Evolutionary conservation across 1,284 basidiomycete genomes (phyloP).

Genomic region (Anthracocystis panici-leucophaei): DNA sequence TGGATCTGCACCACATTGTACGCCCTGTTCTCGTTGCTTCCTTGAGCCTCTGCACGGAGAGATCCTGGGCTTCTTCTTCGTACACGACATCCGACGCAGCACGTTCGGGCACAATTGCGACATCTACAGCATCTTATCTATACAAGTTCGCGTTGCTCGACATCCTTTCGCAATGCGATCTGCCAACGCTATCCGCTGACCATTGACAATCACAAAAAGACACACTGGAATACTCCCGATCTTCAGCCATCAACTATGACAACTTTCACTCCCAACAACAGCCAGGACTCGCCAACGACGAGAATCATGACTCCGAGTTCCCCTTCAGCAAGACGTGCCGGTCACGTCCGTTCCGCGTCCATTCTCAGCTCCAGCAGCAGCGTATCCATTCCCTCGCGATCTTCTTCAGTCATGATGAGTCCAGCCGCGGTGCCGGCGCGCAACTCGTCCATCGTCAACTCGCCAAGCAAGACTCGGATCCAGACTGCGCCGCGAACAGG

Average conservation of each 20-base stretch:
- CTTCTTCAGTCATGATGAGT: conserved; percentile 44
- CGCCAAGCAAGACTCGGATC: conserved; percentile 13
- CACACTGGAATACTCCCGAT: no score
- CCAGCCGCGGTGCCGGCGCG: conserved; percentile 34
- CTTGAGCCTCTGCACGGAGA: background rate
- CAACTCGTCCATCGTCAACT: conserved; percentile 30
- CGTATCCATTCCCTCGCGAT: conserved; percentile 47
- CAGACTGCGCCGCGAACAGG: background rate
- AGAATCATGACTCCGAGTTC: conserved; percentile 8
- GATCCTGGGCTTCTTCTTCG: background rate
- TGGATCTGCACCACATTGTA: background rate
- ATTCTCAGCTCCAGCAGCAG: conserved; percentile 49
- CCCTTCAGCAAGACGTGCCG: conserved; percentile 17
- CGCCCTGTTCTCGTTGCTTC: background rate
- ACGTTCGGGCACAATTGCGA: background rate
- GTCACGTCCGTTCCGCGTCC: conserved; percentile 38
- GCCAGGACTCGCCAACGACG: conserved; percentile 1
- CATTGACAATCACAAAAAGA: no score
- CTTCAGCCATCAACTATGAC: conserved; percentile 1
- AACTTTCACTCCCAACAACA: background rate
- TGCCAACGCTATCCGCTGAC: background rate
- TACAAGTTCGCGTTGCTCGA: no score
- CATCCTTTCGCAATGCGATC: background rate
- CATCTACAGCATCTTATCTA: background rate
- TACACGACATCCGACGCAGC: background rate